Evolutionary conservation across 805 yeast genomes (phyloP).

Genomic region (Clavispora vitiphila): DNA sequence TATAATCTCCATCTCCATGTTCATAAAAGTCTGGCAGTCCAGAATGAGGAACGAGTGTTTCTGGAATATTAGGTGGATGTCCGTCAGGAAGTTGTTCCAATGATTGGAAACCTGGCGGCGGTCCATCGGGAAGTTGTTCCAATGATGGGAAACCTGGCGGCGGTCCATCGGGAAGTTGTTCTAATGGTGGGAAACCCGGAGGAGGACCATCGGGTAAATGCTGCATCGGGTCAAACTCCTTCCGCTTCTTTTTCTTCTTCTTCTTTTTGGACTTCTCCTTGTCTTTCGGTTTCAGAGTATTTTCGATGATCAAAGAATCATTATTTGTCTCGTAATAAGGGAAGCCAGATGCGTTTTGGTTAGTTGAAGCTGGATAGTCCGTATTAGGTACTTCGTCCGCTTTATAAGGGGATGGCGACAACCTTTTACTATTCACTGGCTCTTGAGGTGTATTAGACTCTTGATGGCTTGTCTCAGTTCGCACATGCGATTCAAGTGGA

Average conservation of each 20-base stretch:
- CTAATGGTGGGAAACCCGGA: conserved; percentile 10
- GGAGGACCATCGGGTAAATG: conserved; percentile 15
- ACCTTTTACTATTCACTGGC: no score
- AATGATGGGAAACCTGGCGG: not conserved
- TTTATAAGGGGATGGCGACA: no score
- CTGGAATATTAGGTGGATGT: not conserved
- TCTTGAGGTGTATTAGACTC: no score
- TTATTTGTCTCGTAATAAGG: not conserved
- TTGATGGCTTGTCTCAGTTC: no score
- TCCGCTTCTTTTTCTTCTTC: conserved; percentile 9
- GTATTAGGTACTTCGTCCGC: no score
- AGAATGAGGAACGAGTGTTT: not conserved
- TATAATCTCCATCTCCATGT: no score
- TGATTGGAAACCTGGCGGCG: not conserved
- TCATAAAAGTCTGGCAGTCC: no score
- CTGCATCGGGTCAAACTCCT: conserved; percentile 4
- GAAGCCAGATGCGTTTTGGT: not conserved
- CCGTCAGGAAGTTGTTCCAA: not conserved
- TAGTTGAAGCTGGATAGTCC: not conserved
- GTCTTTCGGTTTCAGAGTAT: not conserved
- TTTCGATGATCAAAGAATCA: not conserved
- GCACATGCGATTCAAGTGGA: no score
- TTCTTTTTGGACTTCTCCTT: conserved; percentile 9
- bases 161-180: not conserved
- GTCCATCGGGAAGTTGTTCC: not conserved